A percentile compares a stretch with the other conserved stretches of the same genome.
These are phyloP conservation scores for Pleoardoris graminearum DNA, from an alignment of 2,329 filamentous ascomycete species.

Conservation along the genomic window DNA sequence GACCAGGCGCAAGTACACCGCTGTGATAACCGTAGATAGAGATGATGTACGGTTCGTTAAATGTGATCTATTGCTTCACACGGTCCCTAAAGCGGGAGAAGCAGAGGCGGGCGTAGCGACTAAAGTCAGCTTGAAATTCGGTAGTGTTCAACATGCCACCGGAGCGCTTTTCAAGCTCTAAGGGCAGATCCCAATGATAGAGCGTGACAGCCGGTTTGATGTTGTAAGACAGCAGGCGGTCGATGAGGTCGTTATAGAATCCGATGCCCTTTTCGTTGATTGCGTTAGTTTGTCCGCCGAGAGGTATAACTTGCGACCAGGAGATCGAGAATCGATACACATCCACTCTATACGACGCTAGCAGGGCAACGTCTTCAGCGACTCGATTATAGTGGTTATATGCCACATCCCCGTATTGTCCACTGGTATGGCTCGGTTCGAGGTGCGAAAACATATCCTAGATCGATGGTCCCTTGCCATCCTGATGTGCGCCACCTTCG, in stretches of 20 bases:
- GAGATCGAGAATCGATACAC: slow-evolving; percentile 19
- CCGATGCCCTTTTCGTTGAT: slow-evolving; percentile 18
- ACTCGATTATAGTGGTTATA: slow-evolving; percentile 46
- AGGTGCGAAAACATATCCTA: slow-evolving; percentile 49
- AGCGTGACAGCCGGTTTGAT: slow-evolving; percentile 19
- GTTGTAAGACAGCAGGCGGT: slow-evolving; percentile 8
- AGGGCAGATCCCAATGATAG: slow-evolving; percentile 21
- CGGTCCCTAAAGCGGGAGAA: slow-evolving; percentile 44
- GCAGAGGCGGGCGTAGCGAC: slow-evolving; percentile 44
- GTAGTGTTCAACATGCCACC: slow-evolving; percentile 20
- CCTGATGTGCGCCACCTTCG: slow-evolving; percentile 48
- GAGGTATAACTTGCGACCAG: slow-evolving; percentile 19
- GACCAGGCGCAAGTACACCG: slow-evolving; percentile 1
- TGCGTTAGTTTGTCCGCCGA: slow-evolving; percentile 13
- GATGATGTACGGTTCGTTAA: slow-evolving; percentile 53
- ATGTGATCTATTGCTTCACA: slow-evolving; percentile 48
- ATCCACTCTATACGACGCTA: slow-evolving; percentile 14
- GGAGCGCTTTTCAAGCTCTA: slow-evolving; percentile 15
- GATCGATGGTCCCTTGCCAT: slow-evolving; percentile 48
- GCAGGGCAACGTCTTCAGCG: slow-evolving; percentile 47
- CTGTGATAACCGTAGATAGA: slow-evolving; percentile 54
- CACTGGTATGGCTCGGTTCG: slow-evolving; percentile 68
- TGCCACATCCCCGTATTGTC: slow-evolving; percentile 45
- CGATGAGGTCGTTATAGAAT: slow-evolving; percentile 16
- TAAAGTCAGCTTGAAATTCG: slow-evolving; percentile 28